Percentiles rank a stretch among this genome's conserved stretches.
phyloP scores from a whole-genome alignment of 306 rosid genomes.

The Cucumis cinereus region DNA sequence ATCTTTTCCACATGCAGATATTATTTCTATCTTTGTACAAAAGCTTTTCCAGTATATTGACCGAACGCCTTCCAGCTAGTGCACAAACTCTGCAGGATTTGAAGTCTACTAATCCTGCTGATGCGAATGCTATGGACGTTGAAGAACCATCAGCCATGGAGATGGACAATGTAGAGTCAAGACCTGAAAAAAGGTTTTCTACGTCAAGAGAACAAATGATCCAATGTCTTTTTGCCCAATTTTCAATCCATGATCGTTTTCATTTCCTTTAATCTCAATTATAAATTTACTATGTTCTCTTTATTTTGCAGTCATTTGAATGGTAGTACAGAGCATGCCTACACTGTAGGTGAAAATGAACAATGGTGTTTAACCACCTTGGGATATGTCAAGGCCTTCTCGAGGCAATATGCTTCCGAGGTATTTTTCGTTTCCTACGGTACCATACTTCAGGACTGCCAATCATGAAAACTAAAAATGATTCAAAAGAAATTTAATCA shows the following conservation, averaged over 20 bases:
- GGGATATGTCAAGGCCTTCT: constrained; percentile 89
- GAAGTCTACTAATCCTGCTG: constrained; percentile 41
- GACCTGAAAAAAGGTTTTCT: constrained; percentile 51
- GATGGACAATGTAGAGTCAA: constrained; percentile 59
- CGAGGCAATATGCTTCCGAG: constrained; percentile 97
- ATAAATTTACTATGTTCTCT: not conserved
- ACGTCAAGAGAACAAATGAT: not conserved
- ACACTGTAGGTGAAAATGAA: constrained; percentile 79
- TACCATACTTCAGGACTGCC: not conserved
- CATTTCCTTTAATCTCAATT: not conserved
- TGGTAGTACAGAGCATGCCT: constrained; percentile 35
- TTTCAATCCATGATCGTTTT: not conserved
- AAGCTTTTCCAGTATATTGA: constrained; percentile 57
- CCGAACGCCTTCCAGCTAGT: constrained; percentile 65
- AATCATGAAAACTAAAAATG: not conserved
- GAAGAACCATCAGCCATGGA: constrained; percentile 81
- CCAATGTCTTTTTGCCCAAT: not conserved
- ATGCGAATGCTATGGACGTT: constrained; percentile 50
- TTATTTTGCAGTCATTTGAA: constrained; percentile 52
- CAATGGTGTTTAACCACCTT: constrained; percentile 94
- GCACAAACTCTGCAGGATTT: constrained; percentile 49
- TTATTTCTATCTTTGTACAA: constrained; percentile 63
- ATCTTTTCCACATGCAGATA: constrained; percentile 37
- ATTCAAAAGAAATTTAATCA: not conserved
- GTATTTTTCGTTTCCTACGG: constrained; percentile 18